phyloP scores from a whole-genome alignment of 306 rosid species.

The Gastrolobium villosum region DNA sequence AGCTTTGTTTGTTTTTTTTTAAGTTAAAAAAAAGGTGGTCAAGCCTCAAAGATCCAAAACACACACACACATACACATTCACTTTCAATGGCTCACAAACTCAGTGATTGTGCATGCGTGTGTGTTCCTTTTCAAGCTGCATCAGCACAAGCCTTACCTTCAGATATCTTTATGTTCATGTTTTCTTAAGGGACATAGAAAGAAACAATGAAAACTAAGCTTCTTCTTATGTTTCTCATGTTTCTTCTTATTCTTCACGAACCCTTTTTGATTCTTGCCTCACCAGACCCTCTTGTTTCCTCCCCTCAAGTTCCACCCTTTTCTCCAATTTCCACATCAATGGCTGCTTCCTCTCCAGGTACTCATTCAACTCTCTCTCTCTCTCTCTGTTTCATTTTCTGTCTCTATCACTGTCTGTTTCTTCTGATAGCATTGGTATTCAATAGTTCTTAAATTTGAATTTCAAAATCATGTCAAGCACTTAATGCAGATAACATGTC shows the following conservation, averaged over 20 bases:
- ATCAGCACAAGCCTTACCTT: conserved; percentile 33
- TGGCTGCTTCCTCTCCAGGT: conserved; percentile 79
- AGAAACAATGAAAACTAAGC: conserved; percentile 58
- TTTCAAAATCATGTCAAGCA: conserved; percentile 48
- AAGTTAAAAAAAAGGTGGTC: conserved; percentile 2
- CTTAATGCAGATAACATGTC: conserved; percentile 49
- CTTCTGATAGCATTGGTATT: background rate
- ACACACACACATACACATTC: background rate
- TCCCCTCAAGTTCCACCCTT: conserved; percentile 56
- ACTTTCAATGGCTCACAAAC: conserved; percentile 39
- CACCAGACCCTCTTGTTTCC: conserved; percentile 51
- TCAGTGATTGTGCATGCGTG: background rate
- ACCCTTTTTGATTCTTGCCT: conserved; percentile 60
- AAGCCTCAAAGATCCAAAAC: conserved; percentile 44
- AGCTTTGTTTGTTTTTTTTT: background rate
- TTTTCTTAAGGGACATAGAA: conserved; percentile 36
- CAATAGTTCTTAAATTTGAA: conserved; percentile 57
- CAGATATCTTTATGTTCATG: conserved; percentile 50
- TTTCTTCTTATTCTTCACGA: conserved; percentile 52
- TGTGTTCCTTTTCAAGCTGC: conserved; percentile 43
- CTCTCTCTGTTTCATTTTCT: conserved; percentile 11
- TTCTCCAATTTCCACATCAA: conserved; percentile 62
- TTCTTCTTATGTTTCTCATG: conserved; percentile 48
- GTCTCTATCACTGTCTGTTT: conserved; percentile 45
- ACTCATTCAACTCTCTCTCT: conserved; percentile 38